phyloP scores from a whole-genome alignment of 208 protist species.

The Crithidia sp. region DNA sequence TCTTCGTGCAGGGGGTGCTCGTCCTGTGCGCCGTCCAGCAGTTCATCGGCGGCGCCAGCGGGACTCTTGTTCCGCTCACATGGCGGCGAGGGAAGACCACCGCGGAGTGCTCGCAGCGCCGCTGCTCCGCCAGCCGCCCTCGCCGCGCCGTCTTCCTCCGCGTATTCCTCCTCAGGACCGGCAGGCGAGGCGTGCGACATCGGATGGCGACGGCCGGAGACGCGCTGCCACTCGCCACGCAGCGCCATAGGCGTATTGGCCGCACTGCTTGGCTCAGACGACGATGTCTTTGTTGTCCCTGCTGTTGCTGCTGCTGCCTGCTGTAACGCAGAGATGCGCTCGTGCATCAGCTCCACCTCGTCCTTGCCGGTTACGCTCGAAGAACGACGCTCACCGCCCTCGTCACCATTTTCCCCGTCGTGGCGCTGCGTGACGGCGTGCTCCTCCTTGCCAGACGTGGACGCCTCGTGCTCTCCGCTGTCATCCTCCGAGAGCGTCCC shows the following conservation, averaged over 20 bases:
- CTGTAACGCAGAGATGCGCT: not conserved
- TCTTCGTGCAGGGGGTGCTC: not conserved
- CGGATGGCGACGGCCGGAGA: too few species aligned
- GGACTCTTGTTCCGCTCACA: not conserved
- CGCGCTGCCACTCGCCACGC: too few species aligned
- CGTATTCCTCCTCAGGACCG: too few species aligned
- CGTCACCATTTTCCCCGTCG: not conserved
- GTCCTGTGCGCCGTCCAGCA: not conserved
- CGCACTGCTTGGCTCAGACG: not conserved
- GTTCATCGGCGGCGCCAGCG: not conserved
- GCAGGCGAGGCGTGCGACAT: too few species aligned
- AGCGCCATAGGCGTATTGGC: too few species aligned
- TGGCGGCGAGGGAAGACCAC: too few species aligned
- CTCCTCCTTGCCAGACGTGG: not conserved
- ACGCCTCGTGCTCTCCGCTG: not conserved
- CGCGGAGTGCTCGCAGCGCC: too few species aligned
- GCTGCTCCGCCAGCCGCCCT: not conserved
- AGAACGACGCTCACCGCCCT: not conserved
- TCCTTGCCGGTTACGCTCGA: conserved; percentile 15
- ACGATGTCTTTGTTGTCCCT: not conserved
- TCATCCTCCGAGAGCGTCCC: not conserved
- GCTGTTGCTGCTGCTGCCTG: not conserved
- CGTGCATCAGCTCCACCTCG: conserved; percentile 9
- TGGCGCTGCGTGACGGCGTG: not conserved
- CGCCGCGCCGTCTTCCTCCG: not conserved